Conservation (phyloP, 2,329 filamentous ascomycete species). For the Aspergillus ibericus region DNA sequence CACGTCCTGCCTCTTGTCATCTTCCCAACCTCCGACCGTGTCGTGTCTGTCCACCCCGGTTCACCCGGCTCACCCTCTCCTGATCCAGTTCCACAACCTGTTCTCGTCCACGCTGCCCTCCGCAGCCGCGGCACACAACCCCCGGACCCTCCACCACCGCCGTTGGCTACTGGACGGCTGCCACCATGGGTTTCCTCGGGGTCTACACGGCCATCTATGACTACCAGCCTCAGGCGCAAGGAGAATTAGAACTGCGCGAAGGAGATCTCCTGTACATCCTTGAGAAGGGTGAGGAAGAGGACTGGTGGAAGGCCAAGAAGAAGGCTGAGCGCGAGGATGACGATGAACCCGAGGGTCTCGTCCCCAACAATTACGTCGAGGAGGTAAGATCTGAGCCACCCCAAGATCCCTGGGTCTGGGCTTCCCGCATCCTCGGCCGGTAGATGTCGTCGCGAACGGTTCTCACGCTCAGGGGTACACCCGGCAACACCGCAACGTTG, state of each 20-base stretch:
- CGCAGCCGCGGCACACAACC: slow-evolving; percentile 12
- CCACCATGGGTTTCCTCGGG: slow-evolving; percentile 81
- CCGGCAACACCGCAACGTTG: slow-evolving; percentile 6
- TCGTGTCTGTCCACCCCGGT: not conserved
- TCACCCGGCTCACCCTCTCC: not conserved
- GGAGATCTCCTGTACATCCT: slow-evolving; percentile 87
- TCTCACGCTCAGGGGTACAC: slow-evolving; percentile 20
- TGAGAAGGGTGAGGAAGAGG: slow-evolving; percentile 74
- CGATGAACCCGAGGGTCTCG: slow-evolving; percentile 83
- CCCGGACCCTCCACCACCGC: not conserved
- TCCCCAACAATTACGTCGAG: slow-evolving; percentile 94
- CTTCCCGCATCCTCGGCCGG: not conserved
- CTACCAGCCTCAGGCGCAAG: slow-evolving; percentile 81
- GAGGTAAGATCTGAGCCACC: slow-evolving; percentile 63
- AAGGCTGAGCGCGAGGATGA: slow-evolving; percentile 79
- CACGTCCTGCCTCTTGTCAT: not conserved
- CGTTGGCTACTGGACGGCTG: slow-evolving; percentile 4
- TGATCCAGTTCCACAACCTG: not conserved
- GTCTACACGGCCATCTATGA: slow-evolving; percentile 91
- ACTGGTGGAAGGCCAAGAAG: slow-evolving; percentile 98
- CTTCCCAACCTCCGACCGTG: not conserved
- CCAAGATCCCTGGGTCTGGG: too few species aligned
- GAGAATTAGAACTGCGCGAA: slow-evolving; percentile 80
- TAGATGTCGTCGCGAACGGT: not conserved
- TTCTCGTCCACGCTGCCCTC: slow-evolving; percentile 11